Conservation (phyloP, 495 filamentous ascomycete species). For the Podospora pseudocomata region DNA sequence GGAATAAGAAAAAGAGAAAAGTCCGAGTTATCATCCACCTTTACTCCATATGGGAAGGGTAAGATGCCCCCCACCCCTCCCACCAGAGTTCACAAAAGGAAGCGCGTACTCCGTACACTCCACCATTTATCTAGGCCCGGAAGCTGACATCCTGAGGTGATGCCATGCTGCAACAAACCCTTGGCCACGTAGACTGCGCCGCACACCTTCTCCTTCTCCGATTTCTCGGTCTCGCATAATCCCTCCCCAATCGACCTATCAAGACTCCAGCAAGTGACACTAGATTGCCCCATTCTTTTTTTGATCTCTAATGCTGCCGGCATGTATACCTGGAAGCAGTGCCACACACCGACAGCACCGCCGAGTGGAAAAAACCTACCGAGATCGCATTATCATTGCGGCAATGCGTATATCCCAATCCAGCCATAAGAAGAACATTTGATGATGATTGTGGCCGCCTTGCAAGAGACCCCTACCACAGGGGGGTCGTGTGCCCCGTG, state of each 20-base stretch:
- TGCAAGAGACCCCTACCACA: neutral
- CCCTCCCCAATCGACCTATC: neutral
- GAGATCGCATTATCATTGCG: neutral
- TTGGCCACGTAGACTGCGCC: neutral
- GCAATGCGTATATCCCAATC: neutral
- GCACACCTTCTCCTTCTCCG: neutral
- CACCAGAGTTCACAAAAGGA: neutral
- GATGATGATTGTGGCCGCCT: neutral
- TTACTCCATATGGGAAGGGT: neutral
- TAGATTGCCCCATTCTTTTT: neutral
- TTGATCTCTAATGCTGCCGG: neutral
- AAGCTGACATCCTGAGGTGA: neutral
- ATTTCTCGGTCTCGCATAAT: neutral
- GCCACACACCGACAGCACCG: neutral
- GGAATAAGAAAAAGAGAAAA: neutral
- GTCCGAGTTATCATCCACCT: neutral
- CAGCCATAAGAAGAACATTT: neutral
- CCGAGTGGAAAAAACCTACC: neutral
- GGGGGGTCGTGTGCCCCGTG: neutral
- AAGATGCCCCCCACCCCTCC: neutral
- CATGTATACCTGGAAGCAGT: neutral
- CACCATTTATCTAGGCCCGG: neutral
- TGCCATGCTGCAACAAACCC: neutral
- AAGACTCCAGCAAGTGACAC: neutral
- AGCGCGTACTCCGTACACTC: neutral